phyloP scores from a whole-genome alignment of 1,284 basidiomycete species.

The Microbotryum lychnidis-dioicae region DNA sequence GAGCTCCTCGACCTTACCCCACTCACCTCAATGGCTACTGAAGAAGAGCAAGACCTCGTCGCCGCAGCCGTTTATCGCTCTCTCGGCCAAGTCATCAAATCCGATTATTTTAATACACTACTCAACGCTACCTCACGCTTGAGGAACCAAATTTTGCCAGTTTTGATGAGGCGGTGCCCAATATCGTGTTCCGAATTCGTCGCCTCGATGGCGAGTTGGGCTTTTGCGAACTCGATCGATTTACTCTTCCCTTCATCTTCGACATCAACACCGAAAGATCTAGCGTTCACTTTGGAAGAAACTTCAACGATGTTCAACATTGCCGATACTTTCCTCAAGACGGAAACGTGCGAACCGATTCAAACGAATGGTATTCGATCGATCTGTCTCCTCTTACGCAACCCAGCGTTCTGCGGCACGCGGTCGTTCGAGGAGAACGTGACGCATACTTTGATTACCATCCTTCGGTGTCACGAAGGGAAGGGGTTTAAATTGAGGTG shows the following conservation, averaged over 20 bases:
- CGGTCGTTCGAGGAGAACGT: background rate
- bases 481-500: conserved; percentile 7
- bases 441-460: background rate
- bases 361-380: conserved; percentile 9
- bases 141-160: background rate
- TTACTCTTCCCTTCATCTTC: background rate
- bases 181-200: background rate
- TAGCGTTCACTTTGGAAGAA: no score
- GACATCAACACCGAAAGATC: background rate
- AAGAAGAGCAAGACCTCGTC: background rate
- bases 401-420: no score
- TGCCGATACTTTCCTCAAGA: background rate
- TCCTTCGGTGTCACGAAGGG: background rate
- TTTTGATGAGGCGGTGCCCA: background rate
- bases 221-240: conserved; percentile 22
- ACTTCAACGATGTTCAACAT: background rate
- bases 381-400: background rate
- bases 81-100: conserved; percentile 8
- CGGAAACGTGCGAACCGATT: background rate
- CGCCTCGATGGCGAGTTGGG: conserved; percentile 4
- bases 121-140: background rate
- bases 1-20: no score
- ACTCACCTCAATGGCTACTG: no score
- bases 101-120: background rate
- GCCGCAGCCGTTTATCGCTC: background rate